These are phyloP conservation scores for Saccharomycopsis lassenensis DNA, from an alignment of 805 yeast species.

Conservation along the genomic window DNA sequence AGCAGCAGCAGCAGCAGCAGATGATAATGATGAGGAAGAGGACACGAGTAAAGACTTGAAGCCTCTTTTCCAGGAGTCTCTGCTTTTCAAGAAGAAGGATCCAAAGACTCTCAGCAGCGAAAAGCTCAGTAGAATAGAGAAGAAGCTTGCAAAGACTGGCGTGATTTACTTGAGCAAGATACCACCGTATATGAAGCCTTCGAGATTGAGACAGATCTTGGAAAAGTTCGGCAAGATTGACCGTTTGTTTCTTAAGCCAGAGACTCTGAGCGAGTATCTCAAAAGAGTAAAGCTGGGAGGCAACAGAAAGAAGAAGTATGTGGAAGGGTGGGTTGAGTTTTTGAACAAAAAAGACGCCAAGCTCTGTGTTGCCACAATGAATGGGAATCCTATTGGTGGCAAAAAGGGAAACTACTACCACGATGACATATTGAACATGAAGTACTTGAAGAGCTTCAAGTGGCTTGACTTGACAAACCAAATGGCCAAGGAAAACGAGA, in stretches of 20 bases:
- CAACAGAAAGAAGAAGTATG: slow-evolving; percentile 74
- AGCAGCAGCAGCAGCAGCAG: too few relatives aligned
- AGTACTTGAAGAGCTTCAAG: slow-evolving; percentile 82
- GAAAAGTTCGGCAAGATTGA: slow-evolving; percentile 81
- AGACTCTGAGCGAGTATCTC: slow-evolving; percentile 52
- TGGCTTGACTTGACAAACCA: slow-evolving; percentile 94
- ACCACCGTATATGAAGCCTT: slow-evolving; percentile 97
- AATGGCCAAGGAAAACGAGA: slow-evolving; percentile 80
- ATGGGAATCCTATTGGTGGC: slow-evolving; percentile 87
- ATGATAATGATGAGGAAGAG: too few relatives aligned
- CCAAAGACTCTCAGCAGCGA: slow-evolving; percentile 22
- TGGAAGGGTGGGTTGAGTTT: slow-evolving; percentile 97
- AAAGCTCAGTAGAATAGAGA: slow-evolving; percentile 26
- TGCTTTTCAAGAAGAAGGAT: slow-evolving; percentile 10
- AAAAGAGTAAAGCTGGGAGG: slow-evolving; percentile 80
- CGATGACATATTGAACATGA: slow-evolving; percentile 88
- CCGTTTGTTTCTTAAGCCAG: slow-evolving; percentile 79
- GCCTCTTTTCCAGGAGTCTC: slow-evolving; percentile 12
- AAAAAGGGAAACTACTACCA: slow-evolving; percentile 83
- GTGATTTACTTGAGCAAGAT: slow-evolving; percentile 85
- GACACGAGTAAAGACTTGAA: too few relatives aligned
- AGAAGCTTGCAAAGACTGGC: slow-evolving; percentile 61
- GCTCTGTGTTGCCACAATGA: slow-evolving; percentile 72
- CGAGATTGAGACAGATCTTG: slow-evolving; percentile 72
- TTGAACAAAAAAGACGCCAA: slow-evolving; percentile 77